These are phyloP conservation scores for Mucor lusitanicus DNA, from an alignment of 371 early-diverging fungal species.

Conservation along the genomic window DNA sequence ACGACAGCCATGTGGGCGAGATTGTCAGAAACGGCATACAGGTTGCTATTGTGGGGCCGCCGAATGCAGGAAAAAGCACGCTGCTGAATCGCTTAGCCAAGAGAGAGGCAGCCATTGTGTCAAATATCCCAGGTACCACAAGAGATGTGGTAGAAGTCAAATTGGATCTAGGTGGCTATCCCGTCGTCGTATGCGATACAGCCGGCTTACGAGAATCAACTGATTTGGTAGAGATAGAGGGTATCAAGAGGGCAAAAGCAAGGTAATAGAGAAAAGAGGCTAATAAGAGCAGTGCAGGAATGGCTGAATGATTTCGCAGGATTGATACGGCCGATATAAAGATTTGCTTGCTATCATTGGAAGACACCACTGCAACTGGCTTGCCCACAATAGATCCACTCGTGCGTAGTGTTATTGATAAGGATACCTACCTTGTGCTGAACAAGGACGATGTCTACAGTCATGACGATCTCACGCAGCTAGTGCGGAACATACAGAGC, in stretches of 20 bases:
- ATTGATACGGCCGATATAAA: conserved; percentile 49
- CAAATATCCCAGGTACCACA: conserved; percentile 80
- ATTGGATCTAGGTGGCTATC: conserved; percentile 76
- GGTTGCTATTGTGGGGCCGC: conserved; percentile 77
- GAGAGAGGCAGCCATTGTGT: conserved; percentile 81
- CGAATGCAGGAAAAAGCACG: conserved; percentile 85
- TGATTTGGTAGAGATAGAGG: conserved; percentile 75
- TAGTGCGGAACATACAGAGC: conserved; percentile 1
- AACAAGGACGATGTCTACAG: conserved; percentile 64
- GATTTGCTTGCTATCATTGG: conserved; percentile 49
- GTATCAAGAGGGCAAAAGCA: conserved; percentile 67
- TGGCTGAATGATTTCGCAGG: conserved; percentile 10
- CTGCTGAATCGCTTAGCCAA: conserved; percentile 73
- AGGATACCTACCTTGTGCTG: conserved; percentile 64
- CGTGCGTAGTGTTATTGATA: conserved; percentile 48
- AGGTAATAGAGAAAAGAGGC: conserved; percentile 18
- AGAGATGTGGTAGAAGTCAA: conserved; percentile 78
- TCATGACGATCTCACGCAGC: not conserved
- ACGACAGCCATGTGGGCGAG: conserved; percentile 74
- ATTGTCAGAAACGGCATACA: conserved; percentile 74
- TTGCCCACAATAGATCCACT: conserved; percentile 39
- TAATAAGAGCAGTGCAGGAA: not conserved
- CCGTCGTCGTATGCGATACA: conserved; percentile 75
- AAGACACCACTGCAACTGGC: not conserved
- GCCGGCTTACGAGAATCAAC: conserved; percentile 72